A percentile compares a stretch with the other conserved stretches of the same genome.
phyloP scores from a whole-genome alignment of 805 yeast species.

The Cyberlindnera lachancei region DNA sequence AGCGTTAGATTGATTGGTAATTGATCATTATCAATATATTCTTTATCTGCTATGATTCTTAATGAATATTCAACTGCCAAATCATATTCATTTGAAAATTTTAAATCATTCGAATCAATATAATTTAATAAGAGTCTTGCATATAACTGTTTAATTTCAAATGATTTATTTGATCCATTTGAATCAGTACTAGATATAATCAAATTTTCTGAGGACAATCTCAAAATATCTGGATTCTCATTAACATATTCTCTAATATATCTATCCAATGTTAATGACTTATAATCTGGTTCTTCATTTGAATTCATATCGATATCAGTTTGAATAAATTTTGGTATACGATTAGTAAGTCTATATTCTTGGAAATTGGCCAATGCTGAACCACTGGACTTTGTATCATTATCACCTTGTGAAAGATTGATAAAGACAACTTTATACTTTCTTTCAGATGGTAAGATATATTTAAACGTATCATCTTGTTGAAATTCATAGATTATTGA shows the following conservation, averaged over 20 bases:
- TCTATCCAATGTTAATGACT: too few relatives aligned
- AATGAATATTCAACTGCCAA: conserved; percentile 8
- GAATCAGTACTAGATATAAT: too few relatives aligned
- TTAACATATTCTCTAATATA: conserved; percentile 1
- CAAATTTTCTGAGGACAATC: conserved; percentile 10
- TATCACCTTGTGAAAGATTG: conserved; percentile 7
- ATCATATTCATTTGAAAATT: conserved; percentile 11
- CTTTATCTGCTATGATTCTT: conserved; percentile 1
- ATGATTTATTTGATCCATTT: too few relatives aligned
- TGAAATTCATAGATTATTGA: conserved; percentile 18
- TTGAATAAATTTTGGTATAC: too few relatives aligned
- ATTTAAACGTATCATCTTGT: conserved; percentile 14
- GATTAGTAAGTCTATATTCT: conserved; percentile 14
- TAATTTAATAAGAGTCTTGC: conserved; percentile 11
- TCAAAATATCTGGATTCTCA: conserved; percentile 3
- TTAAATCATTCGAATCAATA: conserved; percentile 4
- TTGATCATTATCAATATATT: too few relatives aligned
- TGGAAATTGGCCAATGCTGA: conserved; percentile 19
- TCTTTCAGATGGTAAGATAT: conserved; percentile 19
- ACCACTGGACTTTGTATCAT: conserved; percentile 2
- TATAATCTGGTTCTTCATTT: too few relatives aligned
- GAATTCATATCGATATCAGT: too few relatives aligned
- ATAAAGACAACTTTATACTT: conserved; percentile 13
- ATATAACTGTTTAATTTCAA: conserved; percentile 9
- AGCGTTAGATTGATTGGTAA: background rate